A percentile compares a stretch with the other conserved stretches of the same genome.
phyloP scores from a whole-genome alignment of 2,329 filamentous ascomycete genomes.

The Cytospora chrysosperma region DNA sequence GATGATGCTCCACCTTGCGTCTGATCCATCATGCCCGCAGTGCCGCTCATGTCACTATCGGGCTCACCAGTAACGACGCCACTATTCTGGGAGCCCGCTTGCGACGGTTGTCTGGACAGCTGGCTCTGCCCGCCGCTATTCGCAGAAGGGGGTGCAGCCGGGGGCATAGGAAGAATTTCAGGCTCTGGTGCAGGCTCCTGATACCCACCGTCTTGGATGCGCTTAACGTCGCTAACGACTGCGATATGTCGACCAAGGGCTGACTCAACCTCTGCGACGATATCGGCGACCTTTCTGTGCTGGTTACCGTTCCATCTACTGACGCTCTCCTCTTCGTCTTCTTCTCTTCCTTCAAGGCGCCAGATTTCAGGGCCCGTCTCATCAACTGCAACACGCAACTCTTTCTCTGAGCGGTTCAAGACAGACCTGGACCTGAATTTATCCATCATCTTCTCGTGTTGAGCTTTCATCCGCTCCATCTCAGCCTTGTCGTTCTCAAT shows the following conservation, averaged over 20 bases:
- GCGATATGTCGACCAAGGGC: conserved; percentile 66
- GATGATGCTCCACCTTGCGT: conserved; percentile 63
- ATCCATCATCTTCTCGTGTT: conserved; percentile 73
- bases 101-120: conserved; percentile 54
- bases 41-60: conserved; percentile 65
- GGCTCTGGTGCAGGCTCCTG: conserved; percentile 59
- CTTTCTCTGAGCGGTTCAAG: conserved; percentile 72
- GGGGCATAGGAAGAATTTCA: conserved; percentile 32
- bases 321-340: conserved; percentile 50
- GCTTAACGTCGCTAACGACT: conserved; percentile 62
- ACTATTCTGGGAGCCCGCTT: conserved; percentile 55
- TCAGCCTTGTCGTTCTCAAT: conserved; percentile 74
- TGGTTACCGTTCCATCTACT: conserved; percentile 40
- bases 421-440: conserved; percentile 70
- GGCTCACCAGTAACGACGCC: conserved; percentile 57
- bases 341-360: conserved; percentile 59
- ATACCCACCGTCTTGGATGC: conserved; percentile 75
- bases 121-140: conserved; percentile 28
- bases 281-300: conserved; percentile 64
- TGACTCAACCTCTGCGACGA: conserved; percentile 72
- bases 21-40: conserved; percentile 65
- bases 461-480: conserved; percentile 78
- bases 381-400: conserved; percentile 66
- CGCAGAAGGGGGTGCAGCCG: conserved; percentile 28
- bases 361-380: conserved; percentile 60